These are phyloP conservation scores for Lindgomyces ingoldianus DNA, from an alignment of 495 filamentous ascomycete genomes.

Conservation along the genomic window DNA sequence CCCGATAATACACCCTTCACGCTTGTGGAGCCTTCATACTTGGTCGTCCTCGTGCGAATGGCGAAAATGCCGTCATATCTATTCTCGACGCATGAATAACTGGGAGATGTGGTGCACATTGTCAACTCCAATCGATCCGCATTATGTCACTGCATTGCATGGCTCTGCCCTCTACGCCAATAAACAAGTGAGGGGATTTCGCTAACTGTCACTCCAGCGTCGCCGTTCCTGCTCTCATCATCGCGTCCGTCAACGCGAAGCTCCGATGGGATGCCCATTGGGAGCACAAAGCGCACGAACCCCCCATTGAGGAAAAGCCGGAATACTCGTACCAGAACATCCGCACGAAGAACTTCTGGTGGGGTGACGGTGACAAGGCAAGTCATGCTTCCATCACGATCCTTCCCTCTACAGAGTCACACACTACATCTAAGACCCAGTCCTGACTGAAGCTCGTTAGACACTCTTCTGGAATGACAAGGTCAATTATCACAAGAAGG, in stretches of 20 bases:
- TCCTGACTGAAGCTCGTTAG: no score
- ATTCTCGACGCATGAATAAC: no score
- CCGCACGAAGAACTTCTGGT: slow-evolving; percentile 82
- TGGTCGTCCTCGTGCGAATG: no score
- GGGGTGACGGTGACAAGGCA: slow-evolving; percentile 90
- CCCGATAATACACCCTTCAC: no score
- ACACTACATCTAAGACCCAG: slow-evolving; percentile 34
- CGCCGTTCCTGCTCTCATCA: slow-evolving; percentile 66
- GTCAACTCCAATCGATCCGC: no score
- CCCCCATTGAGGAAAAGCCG: slow-evolving; percentile 78
- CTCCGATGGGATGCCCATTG: slow-evolving; percentile 89
- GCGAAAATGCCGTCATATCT: no score
- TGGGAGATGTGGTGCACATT: no score
- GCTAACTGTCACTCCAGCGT: slow-evolving; percentile 51
- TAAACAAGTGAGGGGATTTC: slow-evolving; percentile 14
- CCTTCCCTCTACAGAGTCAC: background rate
- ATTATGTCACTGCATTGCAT: no score
- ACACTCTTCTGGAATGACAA: slow-evolving; percentile 74
- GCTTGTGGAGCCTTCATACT: no score
- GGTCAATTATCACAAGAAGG: slow-evolving; percentile 96
- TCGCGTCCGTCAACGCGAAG: slow-evolving; percentile 74
- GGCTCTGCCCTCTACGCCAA: background rate
- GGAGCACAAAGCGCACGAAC: slow-evolving; percentile 83
- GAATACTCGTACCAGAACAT: slow-evolving; percentile 96
- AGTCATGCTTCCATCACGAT: background rate